phyloP scores from a whole-genome alignment of 176 grass and related monocot genomes.

The Avena eriantha region DNA sequence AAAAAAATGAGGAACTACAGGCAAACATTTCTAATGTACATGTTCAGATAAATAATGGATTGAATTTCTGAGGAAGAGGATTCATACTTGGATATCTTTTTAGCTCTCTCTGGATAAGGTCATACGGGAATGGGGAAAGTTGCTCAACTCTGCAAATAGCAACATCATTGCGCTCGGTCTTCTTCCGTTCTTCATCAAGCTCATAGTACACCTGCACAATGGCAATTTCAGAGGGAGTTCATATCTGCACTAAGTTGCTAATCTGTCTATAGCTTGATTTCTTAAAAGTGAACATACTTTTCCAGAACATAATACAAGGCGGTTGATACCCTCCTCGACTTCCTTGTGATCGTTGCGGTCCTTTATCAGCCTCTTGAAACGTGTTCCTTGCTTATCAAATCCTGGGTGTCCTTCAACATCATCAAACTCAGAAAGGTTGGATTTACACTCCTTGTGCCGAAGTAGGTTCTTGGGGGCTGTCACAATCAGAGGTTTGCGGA shows the following conservation, averaged over 20 bases:
- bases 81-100: constrained; percentile 92
- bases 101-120: constrained; percentile 92
- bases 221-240: constrained; percentile 9
- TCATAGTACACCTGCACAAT: constrained; percentile 87
- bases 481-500: constrained; percentile 84
- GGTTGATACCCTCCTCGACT: constrained; percentile 78
- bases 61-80: constrained; percentile 28
- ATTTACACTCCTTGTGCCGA: constrained; percentile 96
- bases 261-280: constrained; percentile 1
- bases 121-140: constrained; percentile 85
- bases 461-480: constrained; percentile 89
- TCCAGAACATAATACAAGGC: constrained; percentile 91
- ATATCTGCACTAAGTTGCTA: constrained; percentile 10
- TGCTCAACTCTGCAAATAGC: constrained; percentile 97
- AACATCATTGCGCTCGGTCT: constrained; percentile 63
- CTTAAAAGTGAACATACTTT: constrained; percentile 56
- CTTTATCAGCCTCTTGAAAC: constrained; percentile 96
- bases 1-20: background rate
- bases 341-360: constrained; percentile 79
- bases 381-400: constrained; percentile 94
- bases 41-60: background rate
- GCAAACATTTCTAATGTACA: background rate
- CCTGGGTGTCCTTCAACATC: constrained; percentile 89
- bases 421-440: constrained; percentile 94
- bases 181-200: constrained; percentile 84